phyloP scores from a whole-genome alignment of 306 rosid species.

The Parietaria judaica region DNA sequence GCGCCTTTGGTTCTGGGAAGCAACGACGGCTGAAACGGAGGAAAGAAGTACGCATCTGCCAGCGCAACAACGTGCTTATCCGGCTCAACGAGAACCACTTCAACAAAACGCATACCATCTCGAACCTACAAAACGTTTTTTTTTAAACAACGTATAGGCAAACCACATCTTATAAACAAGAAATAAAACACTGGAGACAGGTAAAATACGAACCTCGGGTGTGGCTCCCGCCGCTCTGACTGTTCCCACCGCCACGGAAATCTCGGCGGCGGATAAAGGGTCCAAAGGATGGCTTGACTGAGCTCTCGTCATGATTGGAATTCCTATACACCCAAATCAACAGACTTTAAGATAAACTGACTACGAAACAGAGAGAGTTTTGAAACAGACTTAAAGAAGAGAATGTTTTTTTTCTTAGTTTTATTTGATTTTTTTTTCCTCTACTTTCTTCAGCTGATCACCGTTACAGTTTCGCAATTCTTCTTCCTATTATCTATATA shows the following conservation, averaged over 20 bases:
- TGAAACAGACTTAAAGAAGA: background rate
- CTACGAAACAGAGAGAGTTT: background rate
- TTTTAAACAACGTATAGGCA: slow-evolving; percentile 7
- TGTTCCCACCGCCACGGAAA: slow-evolving; percentile 80
- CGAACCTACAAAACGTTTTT: slow-evolving; percentile 54
- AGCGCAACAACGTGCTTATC: slow-evolving; percentile 77
- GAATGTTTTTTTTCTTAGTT: background rate
- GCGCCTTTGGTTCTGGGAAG: slow-evolving; percentile 83
- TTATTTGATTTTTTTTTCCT: background rate
- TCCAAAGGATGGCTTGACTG: slow-evolving; percentile 88
- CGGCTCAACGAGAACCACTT: slow-evolving; percentile 72
- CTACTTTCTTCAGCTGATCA: background rate
- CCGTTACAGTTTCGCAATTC: too few species aligned
- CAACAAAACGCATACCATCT: slow-evolving; percentile 87
- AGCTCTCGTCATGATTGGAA: slow-evolving; percentile 55
- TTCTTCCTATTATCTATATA: too few species aligned
- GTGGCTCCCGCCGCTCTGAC: slow-evolving; percentile 94
- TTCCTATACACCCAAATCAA: slow-evolving; percentile 30
- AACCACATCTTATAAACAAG: background rate
- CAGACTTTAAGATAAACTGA: slow-evolving; percentile 1
- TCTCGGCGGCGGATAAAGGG: slow-evolving; percentile 80
- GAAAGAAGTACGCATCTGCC: slow-evolving; percentile 91
- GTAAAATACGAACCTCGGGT: slow-evolving; percentile 54
- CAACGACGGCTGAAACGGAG: slow-evolving; percentile 89
- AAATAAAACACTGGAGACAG: background rate